Evolutionary conservation across 1,284 basidiomycete genomes (phyloP), one percentile per base, ranked within the genome.

Genomic region (Hypsizygus ulmarius): DNA sequence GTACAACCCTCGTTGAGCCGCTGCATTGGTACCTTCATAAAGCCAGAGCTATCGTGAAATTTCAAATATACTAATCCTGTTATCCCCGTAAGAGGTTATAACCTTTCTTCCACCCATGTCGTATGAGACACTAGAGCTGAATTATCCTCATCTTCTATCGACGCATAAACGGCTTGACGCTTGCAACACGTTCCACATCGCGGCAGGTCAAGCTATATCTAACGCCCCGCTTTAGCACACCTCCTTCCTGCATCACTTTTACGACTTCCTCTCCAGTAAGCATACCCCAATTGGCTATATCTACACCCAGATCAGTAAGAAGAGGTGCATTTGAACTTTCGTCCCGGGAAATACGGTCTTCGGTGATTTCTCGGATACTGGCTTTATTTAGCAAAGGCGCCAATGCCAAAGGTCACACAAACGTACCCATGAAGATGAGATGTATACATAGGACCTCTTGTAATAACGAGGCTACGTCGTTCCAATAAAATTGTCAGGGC

Each of bases 171-270:
- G 47, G 47, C 38, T 54, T 57, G 29, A 49, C 46, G 18, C 42
- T 55, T 6, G 66, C 65, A 40, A 90, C 82, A 59, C 78, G 84
- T 52, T 75, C 75, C 5, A 94, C 89, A 60, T 90, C 89, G 40
- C 94, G 77, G 65, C 91, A 97, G 1, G 93, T 97, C 59, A 97
- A 66, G 66, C 92, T 96, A 46, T 89, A 79, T 59, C 94, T 71
- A 25, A 77, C 77, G 5, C 69, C 69, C 53, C 94, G 73, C 51
- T 65, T 64, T 60, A 92, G 69, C 12, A 64, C 63, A 12, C 75
- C 77, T 11, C 80, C 79, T 19, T 70, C 60, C 33, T 55, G 49
- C 35, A 84, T 59, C 9, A 66, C 69, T 19, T 66, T 63, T 37
- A 66, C 63, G 28, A 66, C 68, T 37, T 59, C 60, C 35, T 70